A percentile compares a stretch with the other conserved stretches of the same genome.
Evolutionary conservation across 352 stramenopile species (phyloP).

Genomic region (Pythium monospermum): DNA sequence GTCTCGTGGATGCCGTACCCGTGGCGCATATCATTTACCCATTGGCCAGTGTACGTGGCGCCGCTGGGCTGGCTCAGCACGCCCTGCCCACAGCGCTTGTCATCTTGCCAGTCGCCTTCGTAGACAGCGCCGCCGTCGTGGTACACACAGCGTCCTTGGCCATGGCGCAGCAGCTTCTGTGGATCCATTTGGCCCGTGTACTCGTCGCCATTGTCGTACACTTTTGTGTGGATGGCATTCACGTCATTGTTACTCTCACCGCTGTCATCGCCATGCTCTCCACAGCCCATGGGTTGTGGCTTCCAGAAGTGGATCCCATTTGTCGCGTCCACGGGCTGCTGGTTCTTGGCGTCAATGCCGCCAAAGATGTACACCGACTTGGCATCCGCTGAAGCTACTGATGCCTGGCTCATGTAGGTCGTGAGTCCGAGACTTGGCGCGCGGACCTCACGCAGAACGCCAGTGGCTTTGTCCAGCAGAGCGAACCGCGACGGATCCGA

Average conservation of each 20-base stretch:
- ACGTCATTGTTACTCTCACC: conserved; percentile 24
- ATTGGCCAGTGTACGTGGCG: conserved; percentile 48
- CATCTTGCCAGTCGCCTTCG: conserved; percentile 60
- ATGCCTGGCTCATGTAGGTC: conserved; percentile 47
- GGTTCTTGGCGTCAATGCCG: conserved; percentile 25
- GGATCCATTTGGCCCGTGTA: conserved; percentile 65
- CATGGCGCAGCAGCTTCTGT: conserved; percentile 28
- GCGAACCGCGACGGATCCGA: conserved; percentile 5
- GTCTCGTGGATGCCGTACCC: conserved; percentile 45
- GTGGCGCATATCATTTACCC: conserved; percentile 39
- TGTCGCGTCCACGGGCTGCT: conserved; percentile 32
- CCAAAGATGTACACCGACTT: conserved; percentile 63
- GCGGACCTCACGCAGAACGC: conserved; percentile 24
- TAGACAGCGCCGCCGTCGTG: conserved; percentile 44
- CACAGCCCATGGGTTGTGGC: conserved; percentile 31
- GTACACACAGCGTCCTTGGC: conserved; percentile 61
- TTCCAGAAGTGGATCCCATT: conserved; percentile 59
- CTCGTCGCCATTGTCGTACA: conserved; percentile 52
- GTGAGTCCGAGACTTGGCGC: conserved; percentile 28
- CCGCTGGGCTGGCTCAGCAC: conserved; percentile 47
- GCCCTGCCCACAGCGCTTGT: conserved; percentile 43
- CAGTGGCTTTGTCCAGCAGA: conserved; percentile 33
- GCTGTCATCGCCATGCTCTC: conserved; percentile 13
- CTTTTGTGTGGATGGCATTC: conserved; percentile 40
- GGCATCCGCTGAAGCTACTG: conserved; percentile 25